Evolutionary conservation across 805 yeast genomes (phyloP).

Genomic region (Nakazawaea siamensis): DNA sequence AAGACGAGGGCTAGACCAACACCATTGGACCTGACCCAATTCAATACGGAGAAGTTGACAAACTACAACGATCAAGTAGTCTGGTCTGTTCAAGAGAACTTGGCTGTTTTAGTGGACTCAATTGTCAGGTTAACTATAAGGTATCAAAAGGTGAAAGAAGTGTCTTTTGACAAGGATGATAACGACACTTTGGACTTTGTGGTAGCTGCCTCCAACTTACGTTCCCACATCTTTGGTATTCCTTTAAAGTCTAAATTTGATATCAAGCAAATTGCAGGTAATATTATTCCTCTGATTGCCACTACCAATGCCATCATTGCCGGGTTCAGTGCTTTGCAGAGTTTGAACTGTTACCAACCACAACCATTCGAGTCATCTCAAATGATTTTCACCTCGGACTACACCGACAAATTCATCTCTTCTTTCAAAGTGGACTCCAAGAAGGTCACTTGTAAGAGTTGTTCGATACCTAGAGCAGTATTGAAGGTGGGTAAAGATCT

Average conservation of each 20-base stretch:
- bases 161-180: constrained; percentile 91
- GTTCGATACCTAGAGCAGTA: constrained; percentile 48
- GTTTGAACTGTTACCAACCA: constrained; percentile 42
- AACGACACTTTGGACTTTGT: constrained; percentile 86
- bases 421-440: constrained; percentile 55
- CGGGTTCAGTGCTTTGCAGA: constrained; percentile 74
- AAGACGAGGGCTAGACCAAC: constrained; percentile 59
- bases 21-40: too few species aligned
- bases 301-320: constrained; percentile 95
- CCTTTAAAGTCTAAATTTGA: constrained; percentile 73
- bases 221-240: constrained; percentile 65
- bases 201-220: constrained; percentile 72
- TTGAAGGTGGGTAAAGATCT: constrained; percentile 25
- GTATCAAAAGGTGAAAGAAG: constrained; percentile 23
- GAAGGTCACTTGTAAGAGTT: constrained; percentile 65
- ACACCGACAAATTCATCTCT: constrained; percentile 56
- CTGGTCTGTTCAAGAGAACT: constrained; percentile 60
- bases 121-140: constrained; percentile 44
- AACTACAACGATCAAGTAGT: constrained; percentile 30
- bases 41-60: too few species aligned
- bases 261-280: constrained; percentile 92
- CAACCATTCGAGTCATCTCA: constrained; percentile 24
- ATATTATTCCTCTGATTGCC: constrained; percentile 96
- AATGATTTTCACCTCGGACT: constrained; percentile 44
- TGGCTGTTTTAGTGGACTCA: constrained; percentile 47